Conservation (phyloP, 768 basidiomycete genomes). For the Sutorius australiensis region DNA sequence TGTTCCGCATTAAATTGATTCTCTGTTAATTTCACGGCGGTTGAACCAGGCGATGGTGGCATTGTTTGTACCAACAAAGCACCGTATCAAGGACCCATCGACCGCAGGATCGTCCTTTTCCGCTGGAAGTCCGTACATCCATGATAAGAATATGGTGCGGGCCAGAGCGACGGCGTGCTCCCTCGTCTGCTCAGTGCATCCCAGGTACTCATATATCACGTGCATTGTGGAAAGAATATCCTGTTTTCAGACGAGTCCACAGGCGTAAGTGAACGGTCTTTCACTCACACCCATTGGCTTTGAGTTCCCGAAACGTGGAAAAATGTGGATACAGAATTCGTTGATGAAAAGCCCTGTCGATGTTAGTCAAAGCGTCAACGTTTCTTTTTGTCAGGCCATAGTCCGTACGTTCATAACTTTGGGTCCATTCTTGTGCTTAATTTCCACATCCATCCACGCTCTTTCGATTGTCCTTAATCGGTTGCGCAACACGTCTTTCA, state of each 20-base stretch:
- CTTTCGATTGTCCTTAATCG: neutral
- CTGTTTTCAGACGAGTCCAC: neutral
- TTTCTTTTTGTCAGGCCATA: constrained; percentile 2
- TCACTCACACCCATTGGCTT: neutral
- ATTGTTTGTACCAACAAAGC: no score
- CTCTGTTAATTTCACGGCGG: no score
- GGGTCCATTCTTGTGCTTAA: neutral
- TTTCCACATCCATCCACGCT: neutral
- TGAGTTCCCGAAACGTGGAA: neutral
- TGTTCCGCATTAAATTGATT: no score
- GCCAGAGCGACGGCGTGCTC: neutral
- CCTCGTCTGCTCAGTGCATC: neutral
- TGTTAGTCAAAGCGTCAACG: neutral
- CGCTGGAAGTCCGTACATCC: neutral
- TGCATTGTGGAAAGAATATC: no score
- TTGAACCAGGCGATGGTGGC: no score
- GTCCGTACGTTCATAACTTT: neutral
- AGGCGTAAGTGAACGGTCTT: neutral
- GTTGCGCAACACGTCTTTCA: neutral
- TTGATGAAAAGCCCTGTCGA: neutral
- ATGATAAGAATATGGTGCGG: no score
- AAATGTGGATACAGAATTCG: neutral
- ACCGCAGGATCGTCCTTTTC: neutral
- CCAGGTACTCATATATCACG: neutral
- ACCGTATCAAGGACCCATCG: no score